Evolutionary conservation across 345 rosid genomes (phyloP).

Genomic region (Brassica incana): DNA sequence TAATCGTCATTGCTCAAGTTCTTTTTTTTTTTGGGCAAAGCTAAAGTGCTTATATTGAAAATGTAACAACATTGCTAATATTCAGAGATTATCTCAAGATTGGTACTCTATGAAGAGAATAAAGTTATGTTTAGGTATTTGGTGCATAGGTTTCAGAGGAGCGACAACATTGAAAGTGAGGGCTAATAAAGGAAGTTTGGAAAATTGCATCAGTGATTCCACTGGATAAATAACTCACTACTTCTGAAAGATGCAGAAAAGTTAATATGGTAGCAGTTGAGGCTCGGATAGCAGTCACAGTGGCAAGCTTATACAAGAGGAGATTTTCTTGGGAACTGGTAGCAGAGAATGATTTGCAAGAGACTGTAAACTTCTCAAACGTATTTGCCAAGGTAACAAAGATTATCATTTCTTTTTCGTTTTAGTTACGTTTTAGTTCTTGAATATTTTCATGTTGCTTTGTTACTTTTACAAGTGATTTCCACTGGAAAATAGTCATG

Average conservation of each 20-base stretch:
- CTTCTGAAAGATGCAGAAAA: not conserved
- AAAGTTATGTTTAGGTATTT: no score
- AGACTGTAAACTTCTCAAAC: not conserved
- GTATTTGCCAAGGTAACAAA: not conserved
- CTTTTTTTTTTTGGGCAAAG: no score
- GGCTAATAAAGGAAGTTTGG: not conserved
- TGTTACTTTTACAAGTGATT: no score
- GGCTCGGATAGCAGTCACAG: not conserved
- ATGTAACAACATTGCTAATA: no score
- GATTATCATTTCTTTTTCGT: not conserved
- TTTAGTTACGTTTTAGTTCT: not conserved
- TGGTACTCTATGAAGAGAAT: not conserved
- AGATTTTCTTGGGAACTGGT: not conserved
- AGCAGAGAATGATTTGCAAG: not conserved
- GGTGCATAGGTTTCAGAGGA: not conserved
- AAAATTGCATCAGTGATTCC: no score
- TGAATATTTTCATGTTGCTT: not conserved
- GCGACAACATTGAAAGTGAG: not conserved
- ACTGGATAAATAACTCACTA: not conserved
- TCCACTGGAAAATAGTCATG: no score
- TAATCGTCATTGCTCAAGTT: no score
- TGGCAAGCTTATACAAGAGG: not conserved
- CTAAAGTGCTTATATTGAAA: no score
- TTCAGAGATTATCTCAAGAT: not conserved
- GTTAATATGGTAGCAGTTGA: no score